Conservation (phyloP, 2,329 filamentous ascomycete genomes). For the Aspergillus felis region DNA sequence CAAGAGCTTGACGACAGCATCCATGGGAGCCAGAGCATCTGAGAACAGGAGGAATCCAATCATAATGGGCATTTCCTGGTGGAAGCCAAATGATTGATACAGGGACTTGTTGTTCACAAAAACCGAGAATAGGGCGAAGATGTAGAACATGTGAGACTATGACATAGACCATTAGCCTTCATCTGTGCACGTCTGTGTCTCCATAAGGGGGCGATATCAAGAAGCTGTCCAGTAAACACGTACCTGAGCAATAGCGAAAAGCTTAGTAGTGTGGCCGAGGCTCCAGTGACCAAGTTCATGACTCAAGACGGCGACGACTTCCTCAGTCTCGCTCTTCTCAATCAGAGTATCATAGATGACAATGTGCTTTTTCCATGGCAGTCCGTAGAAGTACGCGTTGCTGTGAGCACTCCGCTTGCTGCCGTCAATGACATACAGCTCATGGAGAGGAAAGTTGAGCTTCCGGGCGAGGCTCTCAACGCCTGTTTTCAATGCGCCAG, state of each 20-base stretch:
- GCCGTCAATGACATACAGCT: slow-evolving; percentile 92
- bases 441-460: slow-evolving; percentile 85
- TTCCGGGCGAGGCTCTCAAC: slow-evolving; percentile 80
- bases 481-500: slow-evolving; percentile 79
- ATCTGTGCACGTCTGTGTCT: neutral
- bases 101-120: slow-evolving; percentile 95
- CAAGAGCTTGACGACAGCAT: slow-evolving; percentile 86
- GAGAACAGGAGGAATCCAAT: slow-evolving; percentile 98
- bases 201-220: neutral
- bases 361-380: slow-evolving; percentile 99
- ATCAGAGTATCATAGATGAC: slow-evolving; percentile 98
- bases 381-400: slow-evolving; percentile 93
- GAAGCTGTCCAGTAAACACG: slow-evolving; percentile 14
- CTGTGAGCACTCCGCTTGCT: slow-evolving; percentile 84
- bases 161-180: neutral
- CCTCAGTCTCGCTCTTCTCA: slow-evolving; percentile 86
- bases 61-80: slow-evolving; percentile 79
- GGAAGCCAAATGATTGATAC: slow-evolving; percentile 88
- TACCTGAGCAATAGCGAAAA: slow-evolving; percentile 83
- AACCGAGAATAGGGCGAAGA: slow-evolving; percentile 92
- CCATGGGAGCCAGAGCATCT: slow-evolving; percentile 90
- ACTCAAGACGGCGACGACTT: slow-evolving; percentile 90
- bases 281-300: slow-evolving; percentile 98
- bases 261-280: slow-evolving; percentile 86
- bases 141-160: slow-evolving; percentile 89